Conservation (phyloP, 1,139 yeast genomes). For the Yamadazyma pseudoaaseri region DNA sequence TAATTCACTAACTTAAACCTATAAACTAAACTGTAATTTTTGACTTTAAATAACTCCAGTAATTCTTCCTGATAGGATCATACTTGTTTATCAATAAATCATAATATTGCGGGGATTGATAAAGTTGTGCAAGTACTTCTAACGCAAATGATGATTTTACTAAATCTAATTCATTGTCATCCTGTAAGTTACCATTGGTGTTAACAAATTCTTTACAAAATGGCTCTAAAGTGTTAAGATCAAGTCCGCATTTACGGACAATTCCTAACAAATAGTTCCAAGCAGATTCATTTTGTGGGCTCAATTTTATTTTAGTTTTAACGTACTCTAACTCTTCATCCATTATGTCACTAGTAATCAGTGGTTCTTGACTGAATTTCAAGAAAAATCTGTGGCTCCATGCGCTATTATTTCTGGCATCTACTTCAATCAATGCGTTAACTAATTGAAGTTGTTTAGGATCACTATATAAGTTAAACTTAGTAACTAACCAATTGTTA, state of each 20-base stretch:
- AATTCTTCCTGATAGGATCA: slow-evolving; percentile 68
- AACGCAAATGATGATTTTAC: slow-evolving; percentile 63
- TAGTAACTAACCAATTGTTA: slow-evolving; percentile 72
- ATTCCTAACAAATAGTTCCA: slow-evolving; percentile 84
- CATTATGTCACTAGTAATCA: slow-evolving; percentile 16
- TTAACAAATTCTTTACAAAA: slow-evolving; percentile 46
- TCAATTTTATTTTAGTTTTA: slow-evolving; percentile 42
- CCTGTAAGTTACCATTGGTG: slow-evolving; percentile 11
- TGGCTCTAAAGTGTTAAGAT: slow-evolving; percentile 35
- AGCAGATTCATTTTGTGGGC: slow-evolving; percentile 83
- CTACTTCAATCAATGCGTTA: slow-evolving; percentile 50
- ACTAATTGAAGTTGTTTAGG: slow-evolving; percentile 54
- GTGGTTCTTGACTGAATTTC: slow-evolving; percentile 26
- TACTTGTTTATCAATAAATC: slow-evolving; percentile 47
- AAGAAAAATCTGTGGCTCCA: slow-evolving; percentile 86
- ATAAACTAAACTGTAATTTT: slow-evolving; percentile 1
- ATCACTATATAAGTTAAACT: slow-evolving; percentile 45
- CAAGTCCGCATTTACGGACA: slow-evolving; percentile 31
- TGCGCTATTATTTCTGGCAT: slow-evolving; percentile 86
- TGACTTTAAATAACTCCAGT: slow-evolving; percentile 49
- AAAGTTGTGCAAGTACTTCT: slow-evolving; percentile 60
- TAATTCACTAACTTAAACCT: no score
- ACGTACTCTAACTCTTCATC: slow-evolving; percentile 39
- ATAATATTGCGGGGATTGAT: slow-evolving; percentile 46
- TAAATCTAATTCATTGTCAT: slow-evolving; percentile 15